phyloP scores from a whole-genome alignment of 202 grass and related monocot genomes.

The Dendrocalamus latiflorus region DNA sequence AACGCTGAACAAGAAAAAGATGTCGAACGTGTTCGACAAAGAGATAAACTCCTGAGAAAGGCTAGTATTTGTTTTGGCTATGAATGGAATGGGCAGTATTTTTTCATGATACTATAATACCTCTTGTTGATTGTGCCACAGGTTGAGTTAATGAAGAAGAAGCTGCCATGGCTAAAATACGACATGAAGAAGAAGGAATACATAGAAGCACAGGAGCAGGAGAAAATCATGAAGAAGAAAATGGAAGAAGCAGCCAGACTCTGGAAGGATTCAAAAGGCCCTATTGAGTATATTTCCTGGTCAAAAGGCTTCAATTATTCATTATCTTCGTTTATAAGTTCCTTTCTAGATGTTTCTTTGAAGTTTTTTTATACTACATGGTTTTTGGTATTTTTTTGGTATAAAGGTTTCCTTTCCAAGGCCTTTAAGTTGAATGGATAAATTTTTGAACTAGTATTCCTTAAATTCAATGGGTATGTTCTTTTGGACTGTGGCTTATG shows the following conservation, averaged over 20 bases:
- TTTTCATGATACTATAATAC: not conserved
- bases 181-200: constrained; percentile 67
- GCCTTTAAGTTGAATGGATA: too few relatives aligned
- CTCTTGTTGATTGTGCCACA: constrained; percentile 25
- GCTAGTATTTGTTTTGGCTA: constrained; percentile 26
- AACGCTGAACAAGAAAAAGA: constrained; percentile 87
- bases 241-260: constrained; percentile 71
- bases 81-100: not conserved
- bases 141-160: constrained; percentile 84
- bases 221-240: constrained; percentile 49
- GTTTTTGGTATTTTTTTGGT: not conserved
- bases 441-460: too few relatives aligned
- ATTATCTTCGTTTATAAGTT: not conserved
- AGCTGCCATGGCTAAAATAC: constrained; percentile 84
- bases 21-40: constrained; percentile 70
- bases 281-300: constrained; percentile 59
- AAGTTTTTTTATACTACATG: not conserved
- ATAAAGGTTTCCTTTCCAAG: not conserved
- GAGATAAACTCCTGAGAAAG: constrained; percentile 63
- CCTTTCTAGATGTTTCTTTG: not conserved
- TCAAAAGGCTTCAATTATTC: not conserved
- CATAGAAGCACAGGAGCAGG: constrained; percentile 45
- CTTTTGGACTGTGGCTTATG: too few relatives aligned
- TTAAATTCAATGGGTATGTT: not conserved
- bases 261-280: constrained; percentile 56